Base-by-base conservation (phyloP, 1,284 basidiomycete species). In the Erythrobasidium hasegawianum region DNA sequence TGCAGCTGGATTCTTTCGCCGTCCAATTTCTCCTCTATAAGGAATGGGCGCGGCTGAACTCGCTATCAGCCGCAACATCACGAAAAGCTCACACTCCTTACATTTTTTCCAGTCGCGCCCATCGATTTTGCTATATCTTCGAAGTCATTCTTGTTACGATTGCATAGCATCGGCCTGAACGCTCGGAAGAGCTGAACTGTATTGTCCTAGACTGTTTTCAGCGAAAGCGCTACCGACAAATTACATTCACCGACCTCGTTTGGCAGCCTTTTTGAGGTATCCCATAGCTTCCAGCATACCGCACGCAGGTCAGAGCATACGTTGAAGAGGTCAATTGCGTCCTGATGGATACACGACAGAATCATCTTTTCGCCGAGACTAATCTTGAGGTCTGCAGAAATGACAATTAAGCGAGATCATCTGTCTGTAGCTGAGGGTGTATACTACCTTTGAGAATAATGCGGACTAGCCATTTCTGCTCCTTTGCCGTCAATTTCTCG, bases 1-100 rank as follows among this genome's bases (percentile, higher is more conserved):
- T 97, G 94, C 57, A 97, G 73, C 75, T 97, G 94, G 77, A 97
- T 92, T 27, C 94, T 81, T 76, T 97, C 93, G 1, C 93, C 93
- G 74, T 97, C 93, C 1, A 96, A 82, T 76, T 97, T 97, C 79
- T 97, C 94, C 75, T 97, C 93, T 53, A 97, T 88, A 69, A 91
- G 80, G 75, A 96, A 96, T 57, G 79, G 77, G n/a, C 75, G 43
- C n/a, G 82, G 78, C 13, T 79, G 71, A 45, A 24, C 57, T 56
- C 16, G 39, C 20, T 2, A 20, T 83, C 83, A 94, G 90, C 57
- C 87, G 83, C 71, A 87, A 88, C 49, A 92, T 85, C 0, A 88
- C 85, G 11, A 87, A 86, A 70, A 88, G 14, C 3, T 50, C n/a
- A n/a, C n/a, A n/a, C n/a, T n/a, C 14, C 41, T 60, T 43, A 67